Base-by-base conservation (phyloP, 1,284 basidiomycete genomes). In the Inonotus obliquus region DNA sequence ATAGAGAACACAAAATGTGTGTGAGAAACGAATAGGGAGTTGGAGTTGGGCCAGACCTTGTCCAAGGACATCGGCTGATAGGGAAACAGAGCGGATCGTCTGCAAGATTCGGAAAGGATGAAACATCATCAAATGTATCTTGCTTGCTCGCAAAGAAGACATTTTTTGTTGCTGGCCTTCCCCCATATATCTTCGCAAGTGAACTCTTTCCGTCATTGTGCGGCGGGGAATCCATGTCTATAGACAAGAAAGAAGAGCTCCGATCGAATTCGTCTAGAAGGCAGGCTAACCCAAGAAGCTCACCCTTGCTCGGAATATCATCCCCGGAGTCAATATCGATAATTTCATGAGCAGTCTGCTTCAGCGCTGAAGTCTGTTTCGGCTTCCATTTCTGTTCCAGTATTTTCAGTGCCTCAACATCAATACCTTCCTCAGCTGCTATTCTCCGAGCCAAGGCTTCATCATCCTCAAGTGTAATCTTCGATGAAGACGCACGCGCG, bases 21-120 rank as follows among this genome's bases (percentile, higher is more conserved):
- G 87, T 85, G 23, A 97, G 81, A 67, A 96, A 91, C 1, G 89
- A 84, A 71, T 95, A 97, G 0, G 94, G 92, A 7, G 89, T 83
- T 60, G 74, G 73, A 49, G 66, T 21, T 49, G 54, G 54, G 21
- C 17, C 41, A 49, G 57, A 37, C 6, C 23, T 41, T 29, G 39
- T 14, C 63, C 63, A 64, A 19, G 63, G 59, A 48, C 54, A 52
- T 5, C 53, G 47, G 23, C 23, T 27, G 48, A 57, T 29, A 17
- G 62, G 53, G 35, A 64, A 57, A 21, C 27, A 23, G 23, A 64
- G 37, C 32, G 63, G 60, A 49, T 64, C 63, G 17, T 23, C 63
- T 19, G 55, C 51, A 6, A 64, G 38, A 29, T 45, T 37, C 23
- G 55, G 63, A 29, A 58, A 61, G n/a, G 59, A 58, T 14, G 29